A percentile compares a stretch with the other conserved stretches of the same genome.
Evolutionary conservation across 2,329 filamentous ascomycete genomes (phyloP).

Genomic region (Trichoderma simmonsii): DNA sequence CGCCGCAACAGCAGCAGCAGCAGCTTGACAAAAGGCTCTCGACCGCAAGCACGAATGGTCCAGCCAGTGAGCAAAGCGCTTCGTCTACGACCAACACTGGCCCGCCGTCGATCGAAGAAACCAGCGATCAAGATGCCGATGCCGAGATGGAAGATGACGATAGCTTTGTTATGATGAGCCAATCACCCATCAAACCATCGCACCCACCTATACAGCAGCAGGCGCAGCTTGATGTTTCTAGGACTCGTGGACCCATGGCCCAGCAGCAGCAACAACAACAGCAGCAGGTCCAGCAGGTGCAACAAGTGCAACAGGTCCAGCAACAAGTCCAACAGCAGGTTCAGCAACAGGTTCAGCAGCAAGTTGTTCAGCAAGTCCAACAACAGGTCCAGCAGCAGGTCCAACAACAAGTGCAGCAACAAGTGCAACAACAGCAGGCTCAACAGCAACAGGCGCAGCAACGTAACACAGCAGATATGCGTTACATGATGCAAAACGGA

Average conservation of each 20-base stretch:
- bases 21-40: constrained; percentile 30
- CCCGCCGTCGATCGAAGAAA: constrained; percentile 44
- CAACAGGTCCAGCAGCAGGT: constrained; percentile 18
- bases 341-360: constrained; percentile 26
- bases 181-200: constrained; percentile 36
- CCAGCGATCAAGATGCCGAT: constrained; percentile 44
- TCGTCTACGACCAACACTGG: constrained; percentile 34
- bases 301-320: background rate
- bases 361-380: background rate
- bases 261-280: constrained; percentile 25
- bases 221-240: constrained; percentile 42
- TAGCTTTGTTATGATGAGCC: constrained; percentile 49
- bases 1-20: background rate
- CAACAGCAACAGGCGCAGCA: constrained; percentile 22
- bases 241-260: constrained; percentile 39
- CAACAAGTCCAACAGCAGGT: constrained; percentile 24
- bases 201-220: constrained; percentile 40
- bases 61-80: constrained; percentile 34
- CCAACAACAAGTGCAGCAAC: constrained; percentile 24
- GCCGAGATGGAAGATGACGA: constrained; percentile 59
- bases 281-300: constrained; percentile 18
- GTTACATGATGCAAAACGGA: constrained; percentile 44
- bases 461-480: constrained; percentile 32
- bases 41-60: constrained; percentile 35
- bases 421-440: constrained; percentile 24